Evolutionary conservation across 106 monocot species (phyloP).

Genomic region (Chionographis japonica): DNA sequence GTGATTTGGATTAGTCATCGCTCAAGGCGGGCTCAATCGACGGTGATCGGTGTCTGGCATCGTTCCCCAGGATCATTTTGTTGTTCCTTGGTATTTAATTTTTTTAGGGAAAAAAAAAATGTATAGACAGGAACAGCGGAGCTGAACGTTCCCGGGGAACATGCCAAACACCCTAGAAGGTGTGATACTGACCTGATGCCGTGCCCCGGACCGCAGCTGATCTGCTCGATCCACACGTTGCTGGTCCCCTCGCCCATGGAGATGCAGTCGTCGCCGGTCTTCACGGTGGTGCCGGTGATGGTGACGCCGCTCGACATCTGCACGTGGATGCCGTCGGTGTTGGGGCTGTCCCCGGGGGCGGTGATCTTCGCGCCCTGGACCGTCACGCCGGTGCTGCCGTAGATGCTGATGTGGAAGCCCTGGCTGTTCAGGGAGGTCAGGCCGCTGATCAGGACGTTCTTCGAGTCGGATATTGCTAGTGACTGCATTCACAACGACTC

Average conservation of each 20-base stretch:
- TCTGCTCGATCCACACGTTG: conserved; percentile 16
- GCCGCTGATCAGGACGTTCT: conserved; percentile 20
- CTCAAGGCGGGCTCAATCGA: too few species aligned
- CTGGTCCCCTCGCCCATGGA: conserved; percentile 27
- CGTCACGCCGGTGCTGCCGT: conserved; percentile 14
- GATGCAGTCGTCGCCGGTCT: conserved; percentile 46
- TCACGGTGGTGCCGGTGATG: conserved; percentile 13
- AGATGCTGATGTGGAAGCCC: conserved; percentile 27
- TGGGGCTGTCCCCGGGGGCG: conserved; percentile 41
- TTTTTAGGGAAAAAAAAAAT: too few species aligned
- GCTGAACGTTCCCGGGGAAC: too few species aligned
- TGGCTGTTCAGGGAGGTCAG: conserved; percentile 35
- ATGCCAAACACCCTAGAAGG: too few species aligned
- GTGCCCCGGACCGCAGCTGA: conserved; percentile 37
- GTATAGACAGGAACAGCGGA: too few species aligned
- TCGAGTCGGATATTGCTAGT: conserved; percentile 13
- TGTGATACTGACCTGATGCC: too few species aligned
- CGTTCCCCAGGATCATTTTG: too few species aligned
- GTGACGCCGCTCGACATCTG: conserved; percentile 30
- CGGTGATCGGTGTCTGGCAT: too few species aligned
- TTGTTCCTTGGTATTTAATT: too few species aligned
- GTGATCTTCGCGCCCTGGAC: conserved; percentile 8
- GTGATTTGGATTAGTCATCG: too few species aligned
- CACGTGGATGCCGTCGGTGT: conserved; percentile 56
- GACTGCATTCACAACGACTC: conserved; percentile 18